Evolutionary conservation across 352 stramenopile genomes (phyloP).

Genomic region (Phytophthora sp.): DNA sequence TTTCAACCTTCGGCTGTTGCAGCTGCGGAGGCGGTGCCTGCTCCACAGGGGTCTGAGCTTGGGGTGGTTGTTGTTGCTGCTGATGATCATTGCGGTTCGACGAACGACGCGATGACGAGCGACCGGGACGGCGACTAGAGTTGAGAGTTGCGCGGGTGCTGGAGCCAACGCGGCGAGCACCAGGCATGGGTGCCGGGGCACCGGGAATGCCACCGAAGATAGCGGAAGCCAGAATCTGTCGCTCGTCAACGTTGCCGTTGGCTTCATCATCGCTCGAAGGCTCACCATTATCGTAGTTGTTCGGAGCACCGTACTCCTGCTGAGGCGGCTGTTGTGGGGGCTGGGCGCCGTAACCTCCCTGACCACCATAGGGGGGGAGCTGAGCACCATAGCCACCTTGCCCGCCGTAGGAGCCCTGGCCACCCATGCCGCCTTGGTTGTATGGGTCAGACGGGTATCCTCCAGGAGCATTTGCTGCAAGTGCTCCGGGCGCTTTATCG

Average conservation of each 20-base stretch:
- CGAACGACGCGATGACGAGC: conserved; percentile 34
- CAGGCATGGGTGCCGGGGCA: conserved; percentile 53
- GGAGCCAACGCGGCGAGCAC: conserved; percentile 42
- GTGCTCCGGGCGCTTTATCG: conserved; percentile 41
- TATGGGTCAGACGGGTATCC: conserved; percentile 51
- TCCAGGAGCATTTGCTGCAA: conserved; percentile 30
- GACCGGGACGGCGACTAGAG: conserved; percentile 35
- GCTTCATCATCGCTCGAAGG: conserved; percentile 43
- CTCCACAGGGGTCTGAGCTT: conserved; percentile 40
- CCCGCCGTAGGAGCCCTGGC: conserved; percentile 39
- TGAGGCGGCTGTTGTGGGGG: conserved; percentile 36
- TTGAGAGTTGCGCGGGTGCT: conserved; percentile 37
- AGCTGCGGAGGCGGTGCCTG: conserved; percentile 40
- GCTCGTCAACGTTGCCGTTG: conserved; percentile 62
- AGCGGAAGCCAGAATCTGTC: conserved; percentile 92
- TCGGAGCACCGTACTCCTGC: conserved; percentile 48
- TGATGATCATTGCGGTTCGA: conserved; percentile 49
- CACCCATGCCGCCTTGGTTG: conserved; percentile 34
- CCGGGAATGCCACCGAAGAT: conserved; percentile 96
- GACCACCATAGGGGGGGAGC: conserved; percentile 42
- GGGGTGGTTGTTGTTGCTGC: conserved; percentile 42
- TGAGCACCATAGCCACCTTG: conserved; percentile 47
- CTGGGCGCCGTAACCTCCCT: conserved; percentile 44
- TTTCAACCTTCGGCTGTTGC: conserved; percentile 56
- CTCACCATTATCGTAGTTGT: conserved; percentile 63